phyloP scores from a whole-genome alignment of 2,329 filamentous ascomycete species.

The Alternaria gansuensis region DNA sequence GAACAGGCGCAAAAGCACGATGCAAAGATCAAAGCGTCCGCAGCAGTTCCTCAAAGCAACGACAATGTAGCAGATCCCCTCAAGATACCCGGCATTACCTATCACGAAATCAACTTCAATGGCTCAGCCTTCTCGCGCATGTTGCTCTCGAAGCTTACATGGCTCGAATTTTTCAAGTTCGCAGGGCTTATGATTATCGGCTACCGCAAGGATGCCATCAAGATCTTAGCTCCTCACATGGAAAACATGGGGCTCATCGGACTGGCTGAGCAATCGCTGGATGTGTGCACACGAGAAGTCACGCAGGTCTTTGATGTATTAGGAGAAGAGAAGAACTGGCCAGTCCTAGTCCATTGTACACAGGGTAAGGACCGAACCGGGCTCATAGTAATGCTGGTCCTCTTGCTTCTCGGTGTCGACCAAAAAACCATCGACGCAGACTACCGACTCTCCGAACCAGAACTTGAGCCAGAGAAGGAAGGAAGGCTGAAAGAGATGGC shows the following conservation, averaged over 20 bases:
- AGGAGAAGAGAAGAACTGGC: conserved; percentile 62
- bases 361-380: conserved; percentile 90
- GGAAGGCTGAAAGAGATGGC: conserved; percentile 73
- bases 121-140: conserved; percentile 74
- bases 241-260: conserved; percentile 74
- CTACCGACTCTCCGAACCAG: conserved; percentile 72
- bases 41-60: conserved; percentile 59
- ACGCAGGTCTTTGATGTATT: conserved; percentile 62
- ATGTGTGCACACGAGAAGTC: conserved; percentile 71
- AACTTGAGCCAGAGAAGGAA: conserved; percentile 69
- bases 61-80: conserved; percentile 63
- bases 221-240: conserved; percentile 75
- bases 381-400: conserved; percentile 71
- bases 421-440: conserved; percentile 71
- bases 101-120: conserved; percentile 76
- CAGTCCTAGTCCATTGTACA: conserved; percentile 81
- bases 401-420: conserved; percentile 70
- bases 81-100: conserved; percentile 70
- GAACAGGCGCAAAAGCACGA: conserved; percentile 71
- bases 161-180: conserved; percentile 71
- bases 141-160: conserved; percentile 73
- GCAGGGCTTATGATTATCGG: conserved; percentile 70
- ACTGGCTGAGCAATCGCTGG: conserved; percentile 73
- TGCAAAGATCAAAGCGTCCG: conserved; percentile 57
- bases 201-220: conserved; percentile 73